Conservation (phyloP, 106 monocot genomes). For the Chionographis japonica region DNA sequence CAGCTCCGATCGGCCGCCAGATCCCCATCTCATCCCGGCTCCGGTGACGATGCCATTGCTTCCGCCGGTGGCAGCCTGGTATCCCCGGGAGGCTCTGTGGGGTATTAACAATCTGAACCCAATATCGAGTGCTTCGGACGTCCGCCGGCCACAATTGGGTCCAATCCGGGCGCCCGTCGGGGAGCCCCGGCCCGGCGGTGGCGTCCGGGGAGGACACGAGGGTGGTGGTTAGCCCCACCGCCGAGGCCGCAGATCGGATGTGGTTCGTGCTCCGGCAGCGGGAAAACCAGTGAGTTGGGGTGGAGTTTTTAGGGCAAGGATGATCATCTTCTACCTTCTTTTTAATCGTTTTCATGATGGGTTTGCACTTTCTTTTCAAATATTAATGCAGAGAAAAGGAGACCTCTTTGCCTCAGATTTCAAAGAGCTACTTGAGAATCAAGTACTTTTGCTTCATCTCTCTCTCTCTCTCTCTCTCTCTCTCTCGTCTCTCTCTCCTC, state of each 20-base stretch:
- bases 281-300: constrained; percentile 12
- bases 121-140: background rate
- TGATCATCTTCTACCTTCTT: background rate
- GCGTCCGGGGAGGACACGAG: background rate
- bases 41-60: background rate
- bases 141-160: background rate
- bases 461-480: too few relatives aligned
- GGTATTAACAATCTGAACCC: background rate
- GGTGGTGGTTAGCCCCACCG: constrained; percentile 15
- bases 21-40: background rate
- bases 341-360: background rate
- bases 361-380: background rate
- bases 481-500: too few relatives aligned
- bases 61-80: background rate
- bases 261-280: constrained; percentile 18
- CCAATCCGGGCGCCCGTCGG: background rate
- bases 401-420: background rate
- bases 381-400: background rate
- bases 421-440: background rate
- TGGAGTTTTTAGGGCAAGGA: background rate
- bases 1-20: constrained; percentile 1
- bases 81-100: background rate
- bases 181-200: background rate
- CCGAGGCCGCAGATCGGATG: background rate
- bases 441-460: background rate